Conservation (phyloP, 768 basidiomycete genomes). For the Paxillus involutus region DNA sequence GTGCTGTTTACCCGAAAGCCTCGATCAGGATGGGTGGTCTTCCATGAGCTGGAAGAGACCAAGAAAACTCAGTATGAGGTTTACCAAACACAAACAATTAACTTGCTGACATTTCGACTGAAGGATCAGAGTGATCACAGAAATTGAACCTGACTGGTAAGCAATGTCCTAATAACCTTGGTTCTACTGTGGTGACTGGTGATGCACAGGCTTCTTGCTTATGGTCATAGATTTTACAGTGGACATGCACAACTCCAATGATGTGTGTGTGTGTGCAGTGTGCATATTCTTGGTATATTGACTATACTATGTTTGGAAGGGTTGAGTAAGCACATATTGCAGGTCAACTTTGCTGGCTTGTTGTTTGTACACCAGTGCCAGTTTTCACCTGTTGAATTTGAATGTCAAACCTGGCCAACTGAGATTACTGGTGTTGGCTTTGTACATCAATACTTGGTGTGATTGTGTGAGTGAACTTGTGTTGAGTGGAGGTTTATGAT, state of each 20-base stretch:
- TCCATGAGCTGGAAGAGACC: constrained; percentile 95
- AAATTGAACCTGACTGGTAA: constrained; percentile 94
- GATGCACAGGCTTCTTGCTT: constrained; percentile 43
- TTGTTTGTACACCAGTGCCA: too few species aligned
- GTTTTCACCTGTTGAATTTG: too few species aligned
- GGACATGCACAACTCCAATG: constrained; percentile 18
- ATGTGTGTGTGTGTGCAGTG: background rate
- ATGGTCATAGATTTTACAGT: constrained; percentile 48
- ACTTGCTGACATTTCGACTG: constrained; percentile 8
- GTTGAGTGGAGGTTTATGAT: too few species aligned
- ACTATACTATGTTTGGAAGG: background rate
- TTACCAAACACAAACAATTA: background rate
- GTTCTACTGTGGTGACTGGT: constrained; percentile 1
- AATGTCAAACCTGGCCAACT: too few species aligned
- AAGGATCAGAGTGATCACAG: constrained; percentile 90
- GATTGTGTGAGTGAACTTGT: too few species aligned
- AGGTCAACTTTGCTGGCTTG: too few species aligned
- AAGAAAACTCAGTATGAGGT: constrained; percentile 82
- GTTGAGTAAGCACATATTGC: too few species aligned
- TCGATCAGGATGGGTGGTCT: constrained; percentile 89
- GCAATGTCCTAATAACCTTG: constrained; percentile 3
- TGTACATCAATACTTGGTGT: too few species aligned
- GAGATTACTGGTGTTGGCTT: too few species aligned
- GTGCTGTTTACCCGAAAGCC: constrained; percentile 93
- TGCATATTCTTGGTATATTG: background rate